phyloP scores from a whole-genome alignment of 2,329 filamentous ascomycete species.

The Leptographium flavum region DNA sequence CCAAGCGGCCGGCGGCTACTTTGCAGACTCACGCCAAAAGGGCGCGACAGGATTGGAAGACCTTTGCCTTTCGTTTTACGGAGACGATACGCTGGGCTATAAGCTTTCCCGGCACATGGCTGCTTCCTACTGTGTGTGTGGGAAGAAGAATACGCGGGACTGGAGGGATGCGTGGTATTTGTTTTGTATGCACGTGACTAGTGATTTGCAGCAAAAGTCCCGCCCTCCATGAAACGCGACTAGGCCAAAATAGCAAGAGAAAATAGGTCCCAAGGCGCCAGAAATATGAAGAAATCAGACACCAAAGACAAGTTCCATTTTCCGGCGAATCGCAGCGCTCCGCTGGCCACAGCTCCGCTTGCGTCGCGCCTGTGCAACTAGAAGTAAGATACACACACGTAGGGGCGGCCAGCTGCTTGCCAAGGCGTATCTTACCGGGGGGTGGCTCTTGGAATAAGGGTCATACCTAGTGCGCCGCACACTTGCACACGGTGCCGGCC shows the following conservation, averaged over 20 bases:
- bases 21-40: too few species aligned
- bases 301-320: not conserved
- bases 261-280: not conserved
- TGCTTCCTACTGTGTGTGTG: too few species aligned
- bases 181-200: constrained; percentile 1
- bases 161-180: constrained; percentile 3
- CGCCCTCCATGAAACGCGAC: not conserved
- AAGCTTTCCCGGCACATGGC: too few species aligned
- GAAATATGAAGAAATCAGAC: not conserved
- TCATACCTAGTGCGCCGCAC: too few species aligned
- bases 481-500: too few species aligned
- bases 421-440: not conserved
- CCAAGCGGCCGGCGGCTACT: too few species aligned
- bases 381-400: not conserved
- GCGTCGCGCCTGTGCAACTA: not conserved
- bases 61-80: too few species aligned
- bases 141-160: not conserved
- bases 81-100: too few species aligned
- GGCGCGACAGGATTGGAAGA: too few species aligned
- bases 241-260: not conserved
- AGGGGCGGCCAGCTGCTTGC: not conserved
- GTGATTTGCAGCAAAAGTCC: constrained; percentile 2
- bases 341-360: not conserved
- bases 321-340: constrained; percentile 3
- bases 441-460: not conserved